Evolutionary conservation across 2,329 filamentous ascomycete genomes (phyloP).

Genomic region (Alternaria consortialis): DNA sequence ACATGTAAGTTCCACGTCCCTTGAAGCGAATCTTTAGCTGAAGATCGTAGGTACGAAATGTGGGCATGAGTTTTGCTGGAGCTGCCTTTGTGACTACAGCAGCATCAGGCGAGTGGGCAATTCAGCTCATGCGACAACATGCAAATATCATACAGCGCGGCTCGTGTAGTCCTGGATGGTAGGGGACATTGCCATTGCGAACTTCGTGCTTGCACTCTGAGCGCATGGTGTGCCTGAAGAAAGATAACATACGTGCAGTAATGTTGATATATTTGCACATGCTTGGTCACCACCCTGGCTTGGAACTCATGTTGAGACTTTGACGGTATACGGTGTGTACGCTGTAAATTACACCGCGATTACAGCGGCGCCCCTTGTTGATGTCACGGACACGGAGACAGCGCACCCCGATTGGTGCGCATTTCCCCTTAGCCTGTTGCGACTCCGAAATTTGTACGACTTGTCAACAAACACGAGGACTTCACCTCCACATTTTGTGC

Average conservation of each 20-base stretch:
- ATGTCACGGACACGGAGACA: conserved; percentile 1
- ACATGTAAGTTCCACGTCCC: conserved; percentile 35
- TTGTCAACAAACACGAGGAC: conserved; percentile 36
- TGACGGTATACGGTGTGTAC: neutral
- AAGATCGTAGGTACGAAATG: conserved; percentile 45
- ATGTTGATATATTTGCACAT: neutral
- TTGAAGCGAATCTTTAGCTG: neutral
- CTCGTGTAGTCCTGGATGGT: conserved; percentile 5
- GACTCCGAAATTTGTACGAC: conserved; percentile 20
- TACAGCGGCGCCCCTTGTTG: neutral
- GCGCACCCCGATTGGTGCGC: conserved; percentile 12
- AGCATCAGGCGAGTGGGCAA: conserved; percentile 32
- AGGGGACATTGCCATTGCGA: neutral
- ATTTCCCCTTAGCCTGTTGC: conserved; percentile 6
- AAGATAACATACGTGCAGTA: neutral
- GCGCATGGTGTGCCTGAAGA: neutral
- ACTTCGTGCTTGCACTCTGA: neutral
- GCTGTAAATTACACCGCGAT: neutral
- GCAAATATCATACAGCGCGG: conserved; percentile 31
- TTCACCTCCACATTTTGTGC: conserved; percentile 5
- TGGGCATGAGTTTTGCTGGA: conserved; percentile 54
- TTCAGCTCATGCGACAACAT: conserved; percentile 27
- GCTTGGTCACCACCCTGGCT: no score
- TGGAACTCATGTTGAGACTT: neutral
- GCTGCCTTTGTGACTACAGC: conserved; percentile 44